Base-by-base conservation (phyloP, 129 eudicot species). In the Saposhnikovia divaricata region DNA sequence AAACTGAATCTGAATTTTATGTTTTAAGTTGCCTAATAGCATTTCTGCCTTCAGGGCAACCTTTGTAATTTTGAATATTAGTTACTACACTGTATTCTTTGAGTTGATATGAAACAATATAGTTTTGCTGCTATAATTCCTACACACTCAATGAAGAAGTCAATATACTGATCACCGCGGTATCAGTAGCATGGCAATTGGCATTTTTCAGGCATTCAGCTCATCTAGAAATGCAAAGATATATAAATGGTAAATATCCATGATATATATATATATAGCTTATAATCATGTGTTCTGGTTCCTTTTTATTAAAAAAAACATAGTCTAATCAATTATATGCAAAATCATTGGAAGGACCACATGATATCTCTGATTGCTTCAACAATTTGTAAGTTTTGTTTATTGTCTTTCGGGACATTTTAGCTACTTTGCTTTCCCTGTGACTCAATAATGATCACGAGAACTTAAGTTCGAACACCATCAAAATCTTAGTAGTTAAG, bases 321-420 rank as follows among this genome's bases (percentile, higher is more conserved):
- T 38, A 1, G 37, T 40, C 51, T 9, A 42, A 42, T 73, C 34
- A 74, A n/a, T 53, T 51, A 53, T 46, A 73, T 23, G 9, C 51
- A 21, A 73, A 73, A 39, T 51, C n/a, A 73, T 73, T 25, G 83
- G 61, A 80, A 80, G 79, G 79, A 73, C 83, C 78, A 53, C 78
- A 80, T 80, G 83, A 47, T 55, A 72, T 72, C 57, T 80, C 40
- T 72, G 44, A 80, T 72, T 72, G 5, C 31, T 53, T 25, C 61
- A 27, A 27, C 61, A 51, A 8, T 31, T 50, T 27, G 1, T 68
- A 5, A 68, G 42, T 31, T 68, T 66, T 61, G 34, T 68, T 68
- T 31, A 68, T 68, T 28, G 39, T 68, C 42, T 68, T 1, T 34
- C 13, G 21, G 39, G 42, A 68, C 39, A 65, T 65, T 65, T 61